Evolutionary conservation across 495 filamentous ascomycete species (phyloP).

Genomic region (Parathielavia appendiculata): DNA sequence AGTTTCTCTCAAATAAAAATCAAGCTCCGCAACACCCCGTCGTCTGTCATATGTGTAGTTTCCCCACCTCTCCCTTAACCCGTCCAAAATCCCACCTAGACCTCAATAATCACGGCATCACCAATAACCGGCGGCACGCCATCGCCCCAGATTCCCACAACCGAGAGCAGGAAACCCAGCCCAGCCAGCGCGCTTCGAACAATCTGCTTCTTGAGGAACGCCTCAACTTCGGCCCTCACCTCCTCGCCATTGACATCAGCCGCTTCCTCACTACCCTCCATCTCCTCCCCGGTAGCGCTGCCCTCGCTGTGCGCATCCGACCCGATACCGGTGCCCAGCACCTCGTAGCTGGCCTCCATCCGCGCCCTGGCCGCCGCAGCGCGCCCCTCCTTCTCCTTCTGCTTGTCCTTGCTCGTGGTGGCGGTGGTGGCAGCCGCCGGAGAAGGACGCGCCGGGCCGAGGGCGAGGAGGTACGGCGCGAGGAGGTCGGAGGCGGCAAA

Average conservation of each 20-base stretch:
- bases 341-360: constrained; percentile 61
- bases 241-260: constrained; percentile 72
- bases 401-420: constrained; percentile 16
- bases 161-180: constrained; percentile 64
- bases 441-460: constrained; percentile 25
- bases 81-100: neutral
- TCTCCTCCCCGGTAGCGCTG: constrained; percentile 38
- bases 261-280: constrained; percentile 36
- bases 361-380: constrained; percentile 23
- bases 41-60: neutral
- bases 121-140: constrained; percentile 37
- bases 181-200: constrained; percentile 57
- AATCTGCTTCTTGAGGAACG: constrained; percentile 56
- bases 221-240: constrained; percentile 63
- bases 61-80: neutral
- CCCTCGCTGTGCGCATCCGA: constrained; percentile 42
- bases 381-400: constrained; percentile 23
- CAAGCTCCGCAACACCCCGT: neutral
- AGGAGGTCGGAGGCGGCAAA: constrained; percentile 47
- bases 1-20: neutral
- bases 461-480: constrained; percentile 50
- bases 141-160: constrained; percentile 89
- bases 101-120: constrained; percentile 9
- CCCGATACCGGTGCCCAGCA: constrained; percentile 43
- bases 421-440: constrained; percentile 21